Evolutionary conservation across 148 eudicot genomes (phyloP), one percentile per base, ranked within the genome.

Genomic region (Amaranthus hypochondriacus): DNA sequence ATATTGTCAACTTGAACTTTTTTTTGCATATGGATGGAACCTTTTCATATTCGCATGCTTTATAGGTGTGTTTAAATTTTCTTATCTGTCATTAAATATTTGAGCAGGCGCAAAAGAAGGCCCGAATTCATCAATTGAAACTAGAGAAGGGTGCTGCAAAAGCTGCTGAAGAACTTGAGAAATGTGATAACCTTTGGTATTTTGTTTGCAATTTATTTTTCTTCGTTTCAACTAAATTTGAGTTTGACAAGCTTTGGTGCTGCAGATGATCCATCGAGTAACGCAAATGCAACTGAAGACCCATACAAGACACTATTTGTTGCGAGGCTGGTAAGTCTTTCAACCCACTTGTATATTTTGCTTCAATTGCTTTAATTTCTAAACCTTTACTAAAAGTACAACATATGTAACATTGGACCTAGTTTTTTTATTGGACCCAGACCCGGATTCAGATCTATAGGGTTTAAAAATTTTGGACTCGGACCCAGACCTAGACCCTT

Each of bases 241-340:
- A 44, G 42, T 68, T 58, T 48, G 55, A 50, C 56, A 44, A 62
- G 46, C 66, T 48, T 50, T 2, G 28, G 56, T 57, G n/a, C 76
- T 79, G 86, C 94, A 96, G 99, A 83, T 90, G 96, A 96, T 82
- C 97, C 99, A 21, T 86, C 68, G 10, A 88, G 79, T 69, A 93
- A 96, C 72, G 94, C 96, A 51, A 87, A 85, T 86, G 79, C 84
- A 43, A 85, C 96, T 71, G 99, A 92, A 77, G 99, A 92, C 78
- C 99, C 99, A 14, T 96, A 92, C 87, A 96, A 96, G 86, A 96
- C 99, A 14, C 84, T 96, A 61, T 92, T 96, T 80, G 97, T 96
- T 64, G 87, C 99, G 49, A 87, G 96, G 79, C 96, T 96, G 82
- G 99, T 96, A 77, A 81, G 99, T 73, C 60, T 53, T 71, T 11